Evolutionary conservation across 164 flowering plant genomes (phyloP), one percentile per base, ranked within the genome.

Genomic region (Liquidambar formosana): DNA sequence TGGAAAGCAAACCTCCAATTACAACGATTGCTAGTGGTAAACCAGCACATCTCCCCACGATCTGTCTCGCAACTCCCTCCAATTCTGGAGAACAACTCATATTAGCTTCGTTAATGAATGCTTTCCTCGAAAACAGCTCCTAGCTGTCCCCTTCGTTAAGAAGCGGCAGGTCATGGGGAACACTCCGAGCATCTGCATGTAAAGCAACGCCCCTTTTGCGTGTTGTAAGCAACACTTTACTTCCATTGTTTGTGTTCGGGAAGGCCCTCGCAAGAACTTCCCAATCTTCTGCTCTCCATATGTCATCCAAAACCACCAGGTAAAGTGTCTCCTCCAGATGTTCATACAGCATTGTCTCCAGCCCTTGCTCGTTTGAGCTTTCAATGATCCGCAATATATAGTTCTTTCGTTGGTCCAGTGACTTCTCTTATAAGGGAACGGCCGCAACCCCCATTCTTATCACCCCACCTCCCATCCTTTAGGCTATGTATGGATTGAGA

Each of bases 1-100:
- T 60, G 1, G 64, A 63, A 2, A 83, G 65, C 43, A 83, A 10
- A 2, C 79, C 78, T 22, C 77, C 86, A 6, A 78, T 12, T 18
- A 66, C 80, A n/a, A 59, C 54, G 2, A 76, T 64, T 19, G 72
- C 75, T 15, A 72, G 61, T 5, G 82, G 82, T 15, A 76, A 18
- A 0, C 82, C 79, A 3, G 56, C 48, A 46, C 77, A 73, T 56
- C 71, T 71, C 10, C 13, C 16, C 16, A 73, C 65, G 15, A 79
- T 79, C 8, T 48, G 18, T 23, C 2, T 46, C 11, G 70, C 79
- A 19, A 63, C 12, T 2, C 21, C 68, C 41, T 52, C 59, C 59
- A 70, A 52, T 18, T 65, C 60, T 11, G 33, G 16, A 22, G 75
- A 71, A 16, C 75, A 73, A 10, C 19, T 18, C 18, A n/a, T 49